Evolutionary conservation across 345 rosid genomes (phyloP), one percentile per base, ranked within the genome.

Genomic region (Gossypium sturtianum): DNA sequence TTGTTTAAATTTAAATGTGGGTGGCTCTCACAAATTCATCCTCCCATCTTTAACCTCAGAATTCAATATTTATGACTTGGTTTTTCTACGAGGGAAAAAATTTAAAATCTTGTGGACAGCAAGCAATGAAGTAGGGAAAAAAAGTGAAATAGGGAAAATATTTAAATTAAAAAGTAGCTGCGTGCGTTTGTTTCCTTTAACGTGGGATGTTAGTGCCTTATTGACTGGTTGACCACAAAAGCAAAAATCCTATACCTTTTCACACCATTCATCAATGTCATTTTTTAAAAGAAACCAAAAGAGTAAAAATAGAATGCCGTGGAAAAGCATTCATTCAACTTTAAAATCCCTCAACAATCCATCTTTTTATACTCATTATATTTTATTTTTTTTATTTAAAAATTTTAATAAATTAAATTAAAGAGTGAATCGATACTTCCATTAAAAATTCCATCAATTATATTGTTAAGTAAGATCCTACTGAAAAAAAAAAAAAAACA

Each of bases 201-300:
- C 19, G 27, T 23, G 41, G 57, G 41, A 34, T 66, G 57, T 29
- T 53, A 65, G 73, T 77, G 72, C 76, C 67, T 8, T 20, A 17
- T 56, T 58, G 61, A 38, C 17, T 34, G 77, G 10, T 19, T 65
- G 43, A 15, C 43, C 29, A 65, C 2, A 74, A 74, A 15, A 15
- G 59, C 47, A 65, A 57, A 51, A 22, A 57, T 56, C 11, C 15
- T 51, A 9, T 7, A 49, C 56, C 52, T 25, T 19, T 71, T 9
- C 38, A 22, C n/a, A 45, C 57, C 27, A 57, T 20, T 13, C 17
- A 27, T 62, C 15, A 3, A 2, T 64, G 15, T 41, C 34, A 78
- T 47, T 2, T 22, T 74, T 61, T 2, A n/a, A 73, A 29, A 59
- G 56, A 57, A 15, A 4, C 12, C 13, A 25, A 1, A 58, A 38